phyloP scores from a whole-genome alignment of 495 filamentous ascomycete species.

The Tuber calosporum region DNA sequence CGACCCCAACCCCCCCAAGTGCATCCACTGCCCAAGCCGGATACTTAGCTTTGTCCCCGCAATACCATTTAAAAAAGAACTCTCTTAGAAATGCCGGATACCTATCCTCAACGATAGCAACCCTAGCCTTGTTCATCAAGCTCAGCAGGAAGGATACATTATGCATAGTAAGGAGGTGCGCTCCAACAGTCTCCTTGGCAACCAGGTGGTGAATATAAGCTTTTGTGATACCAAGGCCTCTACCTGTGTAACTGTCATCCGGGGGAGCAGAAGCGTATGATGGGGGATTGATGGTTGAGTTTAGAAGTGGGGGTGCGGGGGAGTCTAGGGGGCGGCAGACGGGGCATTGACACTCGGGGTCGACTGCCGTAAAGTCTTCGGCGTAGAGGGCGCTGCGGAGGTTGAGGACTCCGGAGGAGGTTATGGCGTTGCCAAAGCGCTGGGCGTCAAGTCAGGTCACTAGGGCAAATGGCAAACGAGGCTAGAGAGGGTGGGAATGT shows the following conservation, averaged over 20 bases:
- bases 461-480: background rate
- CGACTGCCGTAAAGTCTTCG: slow-evolving; percentile 73
- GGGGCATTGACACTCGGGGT: slow-evolving; percentile 68
- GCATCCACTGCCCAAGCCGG: slow-evolving; percentile 81
- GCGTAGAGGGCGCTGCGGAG: slow-evolving; percentile 68
- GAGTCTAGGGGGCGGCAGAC: slow-evolving; percentile 59
- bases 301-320: slow-evolving; percentile 26
- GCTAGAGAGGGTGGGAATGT: slow-evolving; percentile 25
- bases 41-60: slow-evolving; percentile 58
- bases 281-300: slow-evolving; percentile 25
- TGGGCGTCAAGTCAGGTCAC: slow-evolving; percentile 31
- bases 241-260: slow-evolving; percentile 46
- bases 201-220: slow-evolving; percentile 88
- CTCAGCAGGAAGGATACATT: slow-evolving; percentile 85
- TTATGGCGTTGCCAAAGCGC: slow-evolving; percentile 90
- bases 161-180: slow-evolving; percentile 88
- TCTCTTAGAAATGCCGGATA: slow-evolving; percentile 70
- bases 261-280: slow-evolving; percentile 16
- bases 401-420: slow-evolving; percentile 70
- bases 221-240: slow-evolving; percentile 74
- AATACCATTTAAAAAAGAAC: slow-evolving; percentile 69
- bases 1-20: slow-evolving; percentile 73
- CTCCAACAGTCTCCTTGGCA: slow-evolving; percentile 89
- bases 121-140: slow-evolving; percentile 66
- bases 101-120: slow-evolving; percentile 73